A percentile compares a stretch with the other conserved stretches of the same genome.
phyloP scores from a whole-genome alignment of 2,329 filamentous ascomycete species.

The Colletotrichum incanum region DNA sequence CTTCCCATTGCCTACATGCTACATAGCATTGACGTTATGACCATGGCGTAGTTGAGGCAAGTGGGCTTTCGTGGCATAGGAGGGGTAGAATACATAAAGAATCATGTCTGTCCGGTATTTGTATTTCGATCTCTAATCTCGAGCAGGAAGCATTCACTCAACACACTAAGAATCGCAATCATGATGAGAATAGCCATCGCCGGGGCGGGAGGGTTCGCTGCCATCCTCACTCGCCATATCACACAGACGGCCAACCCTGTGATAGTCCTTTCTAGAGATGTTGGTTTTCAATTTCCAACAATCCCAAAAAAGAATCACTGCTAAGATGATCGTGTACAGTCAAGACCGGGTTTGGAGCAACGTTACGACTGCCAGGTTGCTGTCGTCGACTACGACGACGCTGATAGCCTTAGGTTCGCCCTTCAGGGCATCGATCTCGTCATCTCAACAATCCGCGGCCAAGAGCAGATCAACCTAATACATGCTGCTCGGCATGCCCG shows the following conservation, averaged over 20 bases:
- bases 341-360: slow-evolving; percentile 67
- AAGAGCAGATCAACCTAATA: slow-evolving; percentile 79
- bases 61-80: not conserved
- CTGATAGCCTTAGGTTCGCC: slow-evolving; percentile 72
- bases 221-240: slow-evolving; percentile 68
- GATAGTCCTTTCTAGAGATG: slow-evolving; percentile 78
- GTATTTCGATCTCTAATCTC: not conserved
- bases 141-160: not conserved
- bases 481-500: slow-evolving; percentile 76
- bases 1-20: not conserved
- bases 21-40: not conserved
- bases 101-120: not conserved
- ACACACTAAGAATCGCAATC: not conserved
- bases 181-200: slow-evolving; percentile 68
- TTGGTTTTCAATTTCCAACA: slow-evolving; percentile 54
- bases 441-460: slow-evolving; percentile 80
- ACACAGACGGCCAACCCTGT: slow-evolving; percentile 77
- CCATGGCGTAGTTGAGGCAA: slow-evolving; percentile 17
- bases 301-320: not conserved
- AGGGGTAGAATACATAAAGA: not conserved
- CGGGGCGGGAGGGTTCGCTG: slow-evolving; percentile 62
- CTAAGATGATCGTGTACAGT: slow-evolving; percentile 53
- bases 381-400: slow-evolving; percentile 76
- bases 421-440: slow-evolving; percentile 82
- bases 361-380: slow-evolving; percentile 76